Evolutionary conservation across 2,329 filamentous ascomycete genomes (phyloP).

Genomic region (Phoma sp.): DNA sequence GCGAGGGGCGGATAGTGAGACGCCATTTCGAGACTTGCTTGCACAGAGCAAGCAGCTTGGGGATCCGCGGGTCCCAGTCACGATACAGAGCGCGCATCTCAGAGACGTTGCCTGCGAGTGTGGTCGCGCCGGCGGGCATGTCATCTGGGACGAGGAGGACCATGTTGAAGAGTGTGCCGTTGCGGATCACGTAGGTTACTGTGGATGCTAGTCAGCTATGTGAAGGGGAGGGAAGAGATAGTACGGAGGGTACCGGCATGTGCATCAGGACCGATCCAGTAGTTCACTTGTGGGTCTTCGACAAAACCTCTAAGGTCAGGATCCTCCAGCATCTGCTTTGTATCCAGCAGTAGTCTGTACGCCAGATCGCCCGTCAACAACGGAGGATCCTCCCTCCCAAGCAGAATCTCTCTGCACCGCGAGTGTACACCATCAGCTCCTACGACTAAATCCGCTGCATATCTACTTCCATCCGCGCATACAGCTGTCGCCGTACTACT

Average conservation of each 20-base stretch:
- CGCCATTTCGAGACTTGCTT: constrained; percentile 67
- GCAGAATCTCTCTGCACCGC: constrained; percentile 52
- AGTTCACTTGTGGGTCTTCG: constrained; percentile 57
- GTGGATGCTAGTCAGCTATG: background rate
- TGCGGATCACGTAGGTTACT: constrained; percentile 60
- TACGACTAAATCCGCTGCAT: constrained; percentile 54
- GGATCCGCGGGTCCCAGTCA: constrained; percentile 62
- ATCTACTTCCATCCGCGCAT: constrained; percentile 46
- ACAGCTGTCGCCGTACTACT: constrained; percentile 46
- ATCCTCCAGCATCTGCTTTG: constrained; percentile 55
- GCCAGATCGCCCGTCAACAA: constrained; percentile 58
- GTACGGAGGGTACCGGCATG: constrained; percentile 45
- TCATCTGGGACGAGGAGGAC: constrained; percentile 59
- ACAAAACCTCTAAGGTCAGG: constrained; percentile 54
- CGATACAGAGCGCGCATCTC: constrained; percentile 61
- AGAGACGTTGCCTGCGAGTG: constrained; percentile 57
- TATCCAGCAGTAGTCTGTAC: constrained; percentile 56
- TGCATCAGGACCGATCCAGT: constrained; percentile 59
- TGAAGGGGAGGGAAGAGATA: background rate
- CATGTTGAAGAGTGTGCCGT: constrained; percentile 58
- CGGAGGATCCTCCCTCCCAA: constrained; percentile 55
- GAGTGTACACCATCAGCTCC: constrained; percentile 58
- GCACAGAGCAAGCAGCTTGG: constrained; percentile 63
- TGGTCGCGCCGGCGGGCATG: constrained; percentile 54
- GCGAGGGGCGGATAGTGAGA: constrained; percentile 61